phyloP scores from a whole-genome alignment of 1,284 basidiomycete genomes.

The Xanthoconium separans region DNA sequence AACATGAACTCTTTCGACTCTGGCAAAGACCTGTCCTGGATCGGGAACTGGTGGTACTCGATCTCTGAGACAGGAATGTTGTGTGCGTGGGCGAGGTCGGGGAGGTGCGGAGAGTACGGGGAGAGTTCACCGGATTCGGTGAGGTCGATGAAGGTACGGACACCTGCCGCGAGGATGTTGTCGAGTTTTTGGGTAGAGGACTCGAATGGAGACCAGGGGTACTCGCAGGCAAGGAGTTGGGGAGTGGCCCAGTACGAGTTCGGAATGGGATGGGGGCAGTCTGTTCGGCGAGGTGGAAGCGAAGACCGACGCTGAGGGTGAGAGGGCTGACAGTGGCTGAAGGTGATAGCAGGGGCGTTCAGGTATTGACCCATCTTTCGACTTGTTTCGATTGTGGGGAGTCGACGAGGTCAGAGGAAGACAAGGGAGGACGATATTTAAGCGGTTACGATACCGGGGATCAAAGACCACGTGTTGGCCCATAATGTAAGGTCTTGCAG shows the following conservation, averaged over 20 bases:
- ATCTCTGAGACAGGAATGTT: conserved; percentile 52
- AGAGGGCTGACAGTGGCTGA: conserved; percentile 2
- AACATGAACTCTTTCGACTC: conserved; percentile 54
- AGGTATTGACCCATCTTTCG: conserved; percentile 12
- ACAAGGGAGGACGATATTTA: conserved; percentile 14
- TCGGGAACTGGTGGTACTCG: conserved; percentile 74
- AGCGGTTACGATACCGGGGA: conserved; percentile 3
- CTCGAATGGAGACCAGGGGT: conserved; percentile 64
- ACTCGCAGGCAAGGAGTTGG: conserved; percentile 71
- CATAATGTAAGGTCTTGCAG: not conserved
- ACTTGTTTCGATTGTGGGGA: conserved; percentile 9
- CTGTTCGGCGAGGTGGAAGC: conserved; percentile 12
- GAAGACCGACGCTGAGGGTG: conserved; percentile 22
- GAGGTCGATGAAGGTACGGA: conserved; percentile 77
- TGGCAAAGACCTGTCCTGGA: conserved; percentile 66
- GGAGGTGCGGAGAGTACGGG: conserved; percentile 60
- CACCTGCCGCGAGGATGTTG: conserved; percentile 63
- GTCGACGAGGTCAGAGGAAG: not conserved
- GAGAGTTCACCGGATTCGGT: conserved; percentile 70
- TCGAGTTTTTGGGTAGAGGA: conserved; percentile 58
- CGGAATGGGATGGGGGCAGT: conserved; percentile 57
- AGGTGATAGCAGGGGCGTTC: conserved; percentile 9
- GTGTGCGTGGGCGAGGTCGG: conserved; percentile 49
- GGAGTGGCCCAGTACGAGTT: conserved; percentile 81
- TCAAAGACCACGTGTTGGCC: not conserved